phyloP scores from a whole-genome alignment of 2,329 filamentous ascomycete genomes.

The Fusarium lyarnte region DNA sequence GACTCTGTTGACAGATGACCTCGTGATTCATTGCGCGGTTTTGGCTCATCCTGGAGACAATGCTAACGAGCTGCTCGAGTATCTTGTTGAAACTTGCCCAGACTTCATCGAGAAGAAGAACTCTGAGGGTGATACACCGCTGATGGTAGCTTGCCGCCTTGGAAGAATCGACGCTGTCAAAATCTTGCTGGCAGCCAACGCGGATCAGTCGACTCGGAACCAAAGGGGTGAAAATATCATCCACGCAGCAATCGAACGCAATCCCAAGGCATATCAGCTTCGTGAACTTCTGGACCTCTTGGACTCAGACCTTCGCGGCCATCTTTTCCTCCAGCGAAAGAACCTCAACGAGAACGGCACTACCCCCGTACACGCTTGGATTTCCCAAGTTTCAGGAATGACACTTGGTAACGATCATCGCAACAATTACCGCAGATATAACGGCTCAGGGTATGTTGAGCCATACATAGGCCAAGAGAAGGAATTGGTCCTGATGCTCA shows the following conservation, averaged over 20 bases:
- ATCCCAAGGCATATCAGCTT: conserved; percentile 50
- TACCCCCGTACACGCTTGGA: conserved; percentile 72
- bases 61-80: conserved; percentile 67
- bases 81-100: conserved; percentile 71
- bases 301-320: conserved; percentile 63
- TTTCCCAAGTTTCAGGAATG: conserved; percentile 49
- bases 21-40: conserved; percentile 74
- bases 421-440: conserved; percentile 19
- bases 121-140: conserved; percentile 68
- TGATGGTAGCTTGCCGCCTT: conserved; percentile 71
- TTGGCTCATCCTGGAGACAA: conserved; percentile 53
- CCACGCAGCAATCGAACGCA: conserved; percentile 61
- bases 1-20: conserved; percentile 57
- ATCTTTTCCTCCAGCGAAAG: conserved; percentile 68
- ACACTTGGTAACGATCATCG: neutral
- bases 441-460: conserved; percentile 6
- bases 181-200: conserved; percentile 72
- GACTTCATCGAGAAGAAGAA: conserved; percentile 70
- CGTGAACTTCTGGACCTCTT: conserved; percentile 65
- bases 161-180: conserved; percentile 65
- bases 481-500: conserved; percentile 54
- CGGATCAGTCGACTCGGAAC: conserved; percentile 74
- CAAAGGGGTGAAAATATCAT: conserved; percentile 71
- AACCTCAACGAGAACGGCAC: conserved; percentile 60
- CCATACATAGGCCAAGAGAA: conserved; percentile 39